Evolutionary conservation across 805 yeast species (phyloP).

Genomic region (Candida quercuum): DNA sequence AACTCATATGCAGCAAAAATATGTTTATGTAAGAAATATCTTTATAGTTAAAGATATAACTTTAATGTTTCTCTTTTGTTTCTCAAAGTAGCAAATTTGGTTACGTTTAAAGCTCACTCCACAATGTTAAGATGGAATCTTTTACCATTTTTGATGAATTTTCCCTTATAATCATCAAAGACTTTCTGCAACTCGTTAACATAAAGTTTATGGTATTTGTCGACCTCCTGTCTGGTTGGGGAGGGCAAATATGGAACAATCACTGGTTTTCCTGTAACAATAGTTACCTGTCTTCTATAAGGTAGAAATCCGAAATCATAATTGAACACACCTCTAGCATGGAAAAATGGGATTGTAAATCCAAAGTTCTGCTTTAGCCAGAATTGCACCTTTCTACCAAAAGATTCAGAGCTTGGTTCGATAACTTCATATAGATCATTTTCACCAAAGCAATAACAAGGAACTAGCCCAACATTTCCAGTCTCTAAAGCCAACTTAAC

Average conservation of each 20-base stretch:
- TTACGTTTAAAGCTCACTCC: constrained; percentile 13
- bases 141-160: constrained; percentile 28
- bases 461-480: constrained; percentile 78
- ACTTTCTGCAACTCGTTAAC: constrained; percentile 55
- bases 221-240: constrained; percentile 46
- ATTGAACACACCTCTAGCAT: constrained; percentile 88
- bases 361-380: constrained; percentile 69
- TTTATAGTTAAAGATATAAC: too few relatives aligned
- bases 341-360: constrained; percentile 86
- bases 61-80: too few relatives aligned
- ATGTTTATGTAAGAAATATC: too few relatives aligned
- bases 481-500: constrained; percentile 77
- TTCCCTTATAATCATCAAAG: constrained; percentile 60
- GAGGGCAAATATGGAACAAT: constrained; percentile 43
- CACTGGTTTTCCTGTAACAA: constrained; percentile 71
- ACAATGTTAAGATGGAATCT: constrained; percentile 16
- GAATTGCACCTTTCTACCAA: constrained; percentile 53
- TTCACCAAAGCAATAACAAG: constrained; percentile 90
- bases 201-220: constrained; percentile 69
- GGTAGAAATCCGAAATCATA: constrained; percentile 91
- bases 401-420: constrained; percentile 37
- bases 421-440: constrained; percentile 55
- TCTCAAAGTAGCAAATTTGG: too few relatives aligned
- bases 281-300: constrained; percentile 69
- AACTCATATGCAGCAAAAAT: too few relatives aligned